Percentiles rank a stretch among this genome's conserved stretches.
These are phyloP conservation scores for Prunus mume DNA, from an alignment of 306 rosid genomes.

Conservation along the genomic window DNA sequence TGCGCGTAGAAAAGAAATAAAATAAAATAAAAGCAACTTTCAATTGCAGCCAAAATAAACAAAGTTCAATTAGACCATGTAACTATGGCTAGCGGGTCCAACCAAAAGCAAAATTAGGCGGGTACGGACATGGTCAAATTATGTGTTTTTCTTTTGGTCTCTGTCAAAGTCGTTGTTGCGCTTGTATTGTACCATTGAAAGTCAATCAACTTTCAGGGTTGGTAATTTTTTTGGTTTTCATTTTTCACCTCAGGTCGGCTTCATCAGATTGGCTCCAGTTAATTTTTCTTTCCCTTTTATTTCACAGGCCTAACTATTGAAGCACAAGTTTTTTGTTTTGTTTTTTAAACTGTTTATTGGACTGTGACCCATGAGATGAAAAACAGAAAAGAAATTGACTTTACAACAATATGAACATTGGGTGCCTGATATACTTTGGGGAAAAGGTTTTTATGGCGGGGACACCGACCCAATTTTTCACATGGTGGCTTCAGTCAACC, in stretches of 20 bases:
- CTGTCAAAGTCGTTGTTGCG: not conserved
- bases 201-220: not conserved
- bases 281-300: too few relatives aligned
- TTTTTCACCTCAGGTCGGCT: too few relatives aligned
- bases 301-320: too few relatives aligned
- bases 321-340: too few relatives aligned
- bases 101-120: not conserved
- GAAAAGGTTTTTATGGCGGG: not conserved
- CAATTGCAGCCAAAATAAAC: not conserved
- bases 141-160: not conserved
- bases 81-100: not conserved
- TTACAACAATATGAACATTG: not conserved
- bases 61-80: not conserved
- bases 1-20: not conserved
- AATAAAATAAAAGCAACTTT: not conserved
- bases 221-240: not conserved
- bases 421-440: not conserved
- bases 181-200: not conserved
- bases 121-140: not conserved
- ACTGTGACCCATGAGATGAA: too few relatives aligned
- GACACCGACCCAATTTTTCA: not conserved
- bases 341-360: too few relatives aligned
- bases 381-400: not conserved
- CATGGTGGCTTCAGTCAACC: not conserved
- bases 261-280: too few relatives aligned